Conservation (phyloP, 768 basidiomycete genomes). For the Kwoniella europaea region DNA sequence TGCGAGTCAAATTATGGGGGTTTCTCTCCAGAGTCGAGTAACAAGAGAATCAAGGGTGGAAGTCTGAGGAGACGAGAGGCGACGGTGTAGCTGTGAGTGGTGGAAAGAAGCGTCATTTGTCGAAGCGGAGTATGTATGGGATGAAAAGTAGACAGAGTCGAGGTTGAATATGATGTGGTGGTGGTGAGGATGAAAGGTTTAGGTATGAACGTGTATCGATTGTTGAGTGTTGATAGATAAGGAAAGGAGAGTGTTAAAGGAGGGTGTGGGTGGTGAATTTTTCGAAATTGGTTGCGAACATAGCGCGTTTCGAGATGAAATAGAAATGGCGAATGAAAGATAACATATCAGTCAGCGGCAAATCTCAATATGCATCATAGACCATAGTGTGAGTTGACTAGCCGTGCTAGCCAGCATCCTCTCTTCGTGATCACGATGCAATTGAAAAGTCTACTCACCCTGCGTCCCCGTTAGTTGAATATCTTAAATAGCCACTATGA, state of each 20-base stretch:
- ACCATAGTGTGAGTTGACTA: too few species aligned
- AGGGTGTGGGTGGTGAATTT: neutral
- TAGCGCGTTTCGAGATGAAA: neutral
- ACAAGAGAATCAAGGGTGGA: slow-evolving; percentile 50
- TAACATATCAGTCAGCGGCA: slow-evolving; percentile 9
- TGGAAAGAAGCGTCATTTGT: neutral
- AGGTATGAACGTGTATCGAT: slow-evolving; percentile 9
- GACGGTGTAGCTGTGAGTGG: slow-evolving; percentile 33
- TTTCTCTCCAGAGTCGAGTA: slow-evolving; percentile 55
- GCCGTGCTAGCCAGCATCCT: neutral
- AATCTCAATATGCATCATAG: neutral
- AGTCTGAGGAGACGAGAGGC: slow-evolving; percentile 47
- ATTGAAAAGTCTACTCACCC: slow-evolving; percentile 33
- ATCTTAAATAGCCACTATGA: slow-evolving; percentile 47
- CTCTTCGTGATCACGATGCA: too few species aligned
- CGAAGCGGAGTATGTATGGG: neutral
- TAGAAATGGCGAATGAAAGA: neutral
- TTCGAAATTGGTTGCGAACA: neutral
- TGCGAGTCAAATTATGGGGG: slow-evolving; percentile 55
- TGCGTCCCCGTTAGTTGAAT: slow-evolving; percentile 37
- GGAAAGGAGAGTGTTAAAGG: slow-evolving; percentile 5
- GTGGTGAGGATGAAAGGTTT: neutral
- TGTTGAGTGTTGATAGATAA: slow-evolving; percentile 5
- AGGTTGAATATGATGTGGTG: neutral
- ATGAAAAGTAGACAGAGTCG: neutral